phyloP scores from a whole-genome alignment of 208 protist species.

The Leishmania gerbilli region DNA sequence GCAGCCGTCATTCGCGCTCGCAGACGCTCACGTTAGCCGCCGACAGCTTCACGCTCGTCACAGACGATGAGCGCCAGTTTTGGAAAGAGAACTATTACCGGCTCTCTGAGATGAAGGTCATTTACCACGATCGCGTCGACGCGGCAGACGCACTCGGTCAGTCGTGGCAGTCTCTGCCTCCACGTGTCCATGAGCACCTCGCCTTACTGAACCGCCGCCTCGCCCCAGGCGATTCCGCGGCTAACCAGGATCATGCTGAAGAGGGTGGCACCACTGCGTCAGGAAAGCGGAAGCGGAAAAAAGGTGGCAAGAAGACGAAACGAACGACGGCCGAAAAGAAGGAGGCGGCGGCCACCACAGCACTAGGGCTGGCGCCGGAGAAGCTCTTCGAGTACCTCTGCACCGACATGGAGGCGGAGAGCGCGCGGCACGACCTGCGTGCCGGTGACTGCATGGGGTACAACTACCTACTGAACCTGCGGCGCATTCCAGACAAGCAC shows the following conservation, averaged over 20 bases:
- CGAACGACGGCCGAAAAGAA: slow-evolving; percentile 11
- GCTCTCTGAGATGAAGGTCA: slow-evolving; percentile 52
- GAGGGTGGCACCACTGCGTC: slow-evolving; percentile 1
- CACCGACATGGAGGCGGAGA: slow-evolving; percentile 77
- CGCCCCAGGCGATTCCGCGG: slow-evolving; percentile 13
- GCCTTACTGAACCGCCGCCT: slow-evolving; percentile 34
- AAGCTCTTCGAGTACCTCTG: slow-evolving; percentile 86
- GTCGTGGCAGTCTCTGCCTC: slow-evolving; percentile 30
- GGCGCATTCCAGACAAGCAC: slow-evolving; percentile 63
- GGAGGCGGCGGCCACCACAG: slow-evolving; percentile 7
- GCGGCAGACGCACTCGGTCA: slow-evolving; percentile 40
- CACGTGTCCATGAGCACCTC: slow-evolving; percentile 48
- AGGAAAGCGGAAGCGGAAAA: slow-evolving; percentile 24
- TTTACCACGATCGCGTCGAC: slow-evolving; percentile 81
- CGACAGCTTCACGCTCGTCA: slow-evolving; percentile 37
- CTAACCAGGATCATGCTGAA: slow-evolving; percentile 2
- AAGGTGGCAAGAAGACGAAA: slow-evolving; percentile 19
- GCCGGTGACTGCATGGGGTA: slow-evolving; percentile 73
- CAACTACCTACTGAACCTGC: slow-evolving; percentile 71
- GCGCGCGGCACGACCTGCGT: slow-evolving; percentile 53
- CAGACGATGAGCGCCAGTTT: slow-evolving; percentile 77
- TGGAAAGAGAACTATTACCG: slow-evolving; percentile 81
- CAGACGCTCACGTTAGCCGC: slow-evolving; percentile 19
- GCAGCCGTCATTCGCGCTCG: slow-evolving; percentile 7
- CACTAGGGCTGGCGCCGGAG: slow-evolving; percentile 47